phyloP scores from a whole-genome alignment of 1,284 basidiomycete species.

The Trichosporon coremiiforme region DNA sequence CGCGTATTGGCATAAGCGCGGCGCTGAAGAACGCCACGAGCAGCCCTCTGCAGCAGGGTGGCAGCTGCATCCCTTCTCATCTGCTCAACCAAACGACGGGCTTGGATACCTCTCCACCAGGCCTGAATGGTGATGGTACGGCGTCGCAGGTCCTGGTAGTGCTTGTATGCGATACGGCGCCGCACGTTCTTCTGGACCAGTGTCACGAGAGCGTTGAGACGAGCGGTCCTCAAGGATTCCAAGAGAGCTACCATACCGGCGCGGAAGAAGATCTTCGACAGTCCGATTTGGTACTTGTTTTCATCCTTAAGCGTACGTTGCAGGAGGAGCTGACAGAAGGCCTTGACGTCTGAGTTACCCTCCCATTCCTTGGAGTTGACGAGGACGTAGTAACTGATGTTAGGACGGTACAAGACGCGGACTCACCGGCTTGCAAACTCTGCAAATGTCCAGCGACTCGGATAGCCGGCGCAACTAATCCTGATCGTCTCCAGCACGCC shows the following conservation, averaged over 20 bases:
- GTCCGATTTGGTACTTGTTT: slow-evolving; percentile 95
- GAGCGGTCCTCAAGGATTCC: slow-evolving; percentile 83
- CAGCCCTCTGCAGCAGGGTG: slow-evolving; percentile 71
- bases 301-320: slow-evolving; percentile 83
- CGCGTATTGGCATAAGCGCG: slow-evolving; percentile 69
- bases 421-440: slow-evolving; percentile 96
- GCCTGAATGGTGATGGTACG: slow-evolving; percentile 86
- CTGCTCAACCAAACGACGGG: slow-evolving; percentile 69
- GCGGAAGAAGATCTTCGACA: slow-evolving; percentile 99
- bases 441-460: slow-evolving; percentile 97
- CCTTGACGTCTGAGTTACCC: slow-evolving; percentile 69
- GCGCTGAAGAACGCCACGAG: slow-evolving; percentile 74
- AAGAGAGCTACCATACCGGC: slow-evolving; percentile 98
- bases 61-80: slow-evolving; percentile 77
- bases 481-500: slow-evolving; percentile 99
- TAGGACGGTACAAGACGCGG: not conserved
- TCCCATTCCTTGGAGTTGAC: slow-evolving; percentile 82
- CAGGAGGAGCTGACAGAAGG: slow-evolving; percentile 83
- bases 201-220: slow-evolving; percentile 87
- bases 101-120: slow-evolving; percentile 86
- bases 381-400: slow-evolving; percentile 89
- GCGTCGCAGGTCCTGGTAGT: slow-evolving; percentile 71
- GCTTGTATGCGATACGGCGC: slow-evolving; percentile 77
- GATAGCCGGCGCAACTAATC: slow-evolving; percentile 98
- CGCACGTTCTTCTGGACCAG: slow-evolving; percentile 97